Percentiles rank a stretch among this genome's conserved stretches.
These are phyloP conservation scores for Mesotaenium endlicherianum DNA, from an alignment of 139 green algal genomes.

Conservation along the genomic window DNA sequence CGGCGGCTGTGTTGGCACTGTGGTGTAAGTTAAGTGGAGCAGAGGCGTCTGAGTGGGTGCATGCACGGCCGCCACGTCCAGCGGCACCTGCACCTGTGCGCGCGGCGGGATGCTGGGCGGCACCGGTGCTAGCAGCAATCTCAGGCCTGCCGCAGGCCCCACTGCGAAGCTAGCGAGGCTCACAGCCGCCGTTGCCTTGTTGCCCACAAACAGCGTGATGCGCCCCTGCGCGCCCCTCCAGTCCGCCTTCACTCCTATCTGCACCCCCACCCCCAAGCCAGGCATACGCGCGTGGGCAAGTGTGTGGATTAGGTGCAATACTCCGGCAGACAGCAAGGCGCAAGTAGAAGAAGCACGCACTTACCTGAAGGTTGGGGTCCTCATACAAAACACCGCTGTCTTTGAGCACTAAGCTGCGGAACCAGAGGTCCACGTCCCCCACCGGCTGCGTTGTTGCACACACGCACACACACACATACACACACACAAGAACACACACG, in stretches of 20 bases:
- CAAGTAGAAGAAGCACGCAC: no score
- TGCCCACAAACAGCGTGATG: conserved; percentile 83
- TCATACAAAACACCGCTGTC: conserved; percentile 89
- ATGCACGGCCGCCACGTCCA: conserved; percentile 58
- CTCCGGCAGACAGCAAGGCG: no score
- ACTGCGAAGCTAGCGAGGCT: conserved; percentile 42
- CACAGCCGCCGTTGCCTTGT: conserved; percentile 73
- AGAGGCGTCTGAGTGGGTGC: conserved; percentile 37
- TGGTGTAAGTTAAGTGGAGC: conserved; percentile 7
- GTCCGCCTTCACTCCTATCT: conserved; percentile 81
- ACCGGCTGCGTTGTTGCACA: conserved; percentile 9
- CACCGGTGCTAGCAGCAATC: conserved; percentile 54
- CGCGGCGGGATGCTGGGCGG: conserved; percentile 59
- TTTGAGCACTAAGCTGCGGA: conserved; percentile 57
- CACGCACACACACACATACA: neutral
- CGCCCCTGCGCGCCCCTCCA: conserved; percentile 60
- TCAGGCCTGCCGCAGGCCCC: conserved; percentile 54
- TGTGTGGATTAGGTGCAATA: no score
- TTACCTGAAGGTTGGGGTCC: conserved; percentile 87
- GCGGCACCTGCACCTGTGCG: conserved; percentile 62
- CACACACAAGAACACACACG: no score
- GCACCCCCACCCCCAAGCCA: conserved; percentile 2
- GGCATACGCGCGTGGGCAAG: no score
- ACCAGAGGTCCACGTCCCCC: conserved; percentile 68
- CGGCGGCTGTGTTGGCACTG: no score